These are phyloP conservation scores for Solanum aculeatissimum DNA, from an alignment of 305 asterid species.

Conservation along the genomic window DNA sequence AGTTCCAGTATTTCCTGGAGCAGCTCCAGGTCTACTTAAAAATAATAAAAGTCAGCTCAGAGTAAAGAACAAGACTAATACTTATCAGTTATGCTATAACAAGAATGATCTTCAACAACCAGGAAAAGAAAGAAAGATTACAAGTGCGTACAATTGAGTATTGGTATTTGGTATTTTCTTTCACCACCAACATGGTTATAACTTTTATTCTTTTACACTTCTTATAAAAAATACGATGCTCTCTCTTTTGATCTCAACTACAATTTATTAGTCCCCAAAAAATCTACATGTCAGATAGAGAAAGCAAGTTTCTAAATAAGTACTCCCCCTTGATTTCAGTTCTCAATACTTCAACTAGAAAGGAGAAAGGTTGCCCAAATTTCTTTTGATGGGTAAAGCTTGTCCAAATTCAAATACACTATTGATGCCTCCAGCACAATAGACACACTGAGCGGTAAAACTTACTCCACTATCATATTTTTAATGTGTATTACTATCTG, in stretches of 20 bases:
- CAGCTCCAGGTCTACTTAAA: constrained; percentile 45
- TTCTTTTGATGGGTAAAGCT: not conserved
- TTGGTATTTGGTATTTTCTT: not conserved
- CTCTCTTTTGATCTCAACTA: not conserved
- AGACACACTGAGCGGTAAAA: not conserved
- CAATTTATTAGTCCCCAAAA: not conserved
- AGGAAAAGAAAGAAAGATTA: not conserved
- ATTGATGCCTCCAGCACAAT: not conserved
- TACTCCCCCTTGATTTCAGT: not conserved
- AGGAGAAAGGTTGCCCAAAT: not conserved
- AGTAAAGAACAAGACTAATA: not conserved
- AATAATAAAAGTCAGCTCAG: not conserved
- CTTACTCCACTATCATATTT: not conserved
- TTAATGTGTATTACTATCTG: not conserved
- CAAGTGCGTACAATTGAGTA: not conserved
- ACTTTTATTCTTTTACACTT: not conserved
- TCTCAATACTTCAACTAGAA: not conserved
- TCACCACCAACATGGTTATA: not conserved
- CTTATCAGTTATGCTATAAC: not conserved
- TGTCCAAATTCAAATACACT: not conserved
- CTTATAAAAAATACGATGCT: not conserved
- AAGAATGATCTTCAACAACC: not conserved
- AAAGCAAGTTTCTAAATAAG: not conserved
- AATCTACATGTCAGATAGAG: not conserved
- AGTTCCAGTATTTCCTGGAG: constrained; percentile 41